Base-by-base conservation (phyloP, 768 basidiomycete genomes). In the Russula emetica region DNA sequence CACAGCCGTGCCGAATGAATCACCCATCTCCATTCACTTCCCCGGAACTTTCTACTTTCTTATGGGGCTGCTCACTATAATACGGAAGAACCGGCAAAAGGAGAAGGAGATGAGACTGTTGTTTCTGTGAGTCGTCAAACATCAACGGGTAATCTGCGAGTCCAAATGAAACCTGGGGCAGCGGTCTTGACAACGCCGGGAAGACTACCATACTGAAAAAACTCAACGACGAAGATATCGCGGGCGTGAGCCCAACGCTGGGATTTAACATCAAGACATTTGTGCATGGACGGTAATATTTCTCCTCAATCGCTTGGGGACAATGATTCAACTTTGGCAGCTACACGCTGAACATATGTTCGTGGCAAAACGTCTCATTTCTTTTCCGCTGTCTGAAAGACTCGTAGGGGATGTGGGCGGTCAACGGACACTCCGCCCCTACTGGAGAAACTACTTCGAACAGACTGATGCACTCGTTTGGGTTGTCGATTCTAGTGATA, bases 241-340 rank as follows among this genome's bases (percentile, higher is more conserved):
- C 80, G 70, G 83, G 80, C 57, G 86, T 98, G 60, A 92, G 89
- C 71, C 97, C 97, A 2, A 98, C 97, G 11, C 79, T 99, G 16
- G 97, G 97, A 13, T 99, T 99, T 82, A 97, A 98, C 74, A 99
- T 98, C 81, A 96, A 95, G 80, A 97, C 96, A 7, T 93, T 98
- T 70, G 79, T 85, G 30, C 90, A 97, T 74, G 83, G 88, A 76
- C 90, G 89, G 93, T 98, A 75, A 75, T 83, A 40, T 54, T 9
- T 40, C 49, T 28, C 26, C n/a, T 53, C 14, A 16, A 55, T 34
- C 54, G 44, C 11, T 57, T 26, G 30, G n/a, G 45, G 32, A 2
- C n/a, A n/a, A 44, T 26, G 20, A 30, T 32, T 55, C 49, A 54
- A n/a, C 22, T 36, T 52, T 5, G 30, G 45, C 54, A 88, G 86